Conservation (phyloP, 306 rosid species). For the Trifolium subterraneum region DNA sequence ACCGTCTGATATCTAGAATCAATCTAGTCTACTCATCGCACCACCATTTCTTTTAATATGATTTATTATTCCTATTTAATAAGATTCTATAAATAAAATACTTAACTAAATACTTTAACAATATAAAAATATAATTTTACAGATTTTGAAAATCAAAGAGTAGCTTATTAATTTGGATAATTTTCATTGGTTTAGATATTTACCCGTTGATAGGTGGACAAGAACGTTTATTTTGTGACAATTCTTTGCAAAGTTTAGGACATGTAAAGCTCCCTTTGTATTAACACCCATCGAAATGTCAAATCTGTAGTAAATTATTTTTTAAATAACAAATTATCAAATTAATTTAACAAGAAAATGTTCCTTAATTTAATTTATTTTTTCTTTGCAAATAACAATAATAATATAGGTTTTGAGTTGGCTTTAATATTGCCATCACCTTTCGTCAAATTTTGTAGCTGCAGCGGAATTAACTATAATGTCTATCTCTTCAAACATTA, state of each 20-base stretch:
- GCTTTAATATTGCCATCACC: conserved; percentile 39
- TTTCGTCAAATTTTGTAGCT: conserved; percentile 54
- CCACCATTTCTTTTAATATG: no score
- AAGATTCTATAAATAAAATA: no score
- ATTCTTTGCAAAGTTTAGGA: conserved; percentile 46
- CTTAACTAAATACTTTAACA: no score
- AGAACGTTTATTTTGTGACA: conserved; percentile 39
- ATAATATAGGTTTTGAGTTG: not conserved
- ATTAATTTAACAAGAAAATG: not conserved
- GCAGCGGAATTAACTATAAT: conserved; percentile 47
- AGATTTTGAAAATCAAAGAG: not conserved
- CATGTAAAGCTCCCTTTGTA: conserved; percentile 46
- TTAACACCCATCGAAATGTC: conserved; percentile 47
- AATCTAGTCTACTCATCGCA: no score
- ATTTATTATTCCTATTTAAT: no score
- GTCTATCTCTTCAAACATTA: conserved; percentile 39
- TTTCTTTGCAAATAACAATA: no score
- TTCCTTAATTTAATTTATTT: no score
- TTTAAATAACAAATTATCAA: not conserved
- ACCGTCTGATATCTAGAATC: no score
- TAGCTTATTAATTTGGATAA: not conserved
- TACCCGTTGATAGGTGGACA: conserved; percentile 58
- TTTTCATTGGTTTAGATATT: not conserved
- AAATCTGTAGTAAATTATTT: conserved; percentile 28
- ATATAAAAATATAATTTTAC: no score